Percentiles rank a stretch among this genome's conserved stretches.
Evolutionary conservation across 1,284 basidiomycete species (phyloP).

Genomic region (Boletus semigastroideus): DNA sequence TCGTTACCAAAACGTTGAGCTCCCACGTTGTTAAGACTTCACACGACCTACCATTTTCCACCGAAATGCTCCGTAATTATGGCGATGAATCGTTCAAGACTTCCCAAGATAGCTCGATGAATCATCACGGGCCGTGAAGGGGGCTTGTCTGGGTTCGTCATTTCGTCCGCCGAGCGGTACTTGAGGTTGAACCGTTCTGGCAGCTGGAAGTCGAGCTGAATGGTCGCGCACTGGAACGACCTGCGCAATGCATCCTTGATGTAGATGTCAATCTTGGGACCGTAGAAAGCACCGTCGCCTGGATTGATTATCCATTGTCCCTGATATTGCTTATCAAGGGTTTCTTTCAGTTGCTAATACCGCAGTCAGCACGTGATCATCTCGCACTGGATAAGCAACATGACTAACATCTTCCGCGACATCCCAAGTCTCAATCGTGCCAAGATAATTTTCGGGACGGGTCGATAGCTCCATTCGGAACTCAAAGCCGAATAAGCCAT

Average conservation of each 20-base stretch:
- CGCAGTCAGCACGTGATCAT: constrained; percentile 8
- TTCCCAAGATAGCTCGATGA: constrained; percentile 95
- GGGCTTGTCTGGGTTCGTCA: constrained; percentile 53
- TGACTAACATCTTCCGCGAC: constrained; percentile 72
- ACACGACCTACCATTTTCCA: constrained; percentile 81
- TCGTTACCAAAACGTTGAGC: not conserved
- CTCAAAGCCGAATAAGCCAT: constrained; percentile 97
- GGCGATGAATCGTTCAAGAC: constrained; percentile 94
- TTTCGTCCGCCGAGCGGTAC: constrained; percentile 75
- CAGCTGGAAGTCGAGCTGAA: constrained; percentile 98
- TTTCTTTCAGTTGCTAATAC: constrained; percentile 75
- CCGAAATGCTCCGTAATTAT: constrained; percentile 98
- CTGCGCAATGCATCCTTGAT: constrained; percentile 91
- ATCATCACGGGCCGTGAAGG: constrained; percentile 92
- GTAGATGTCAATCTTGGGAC: constrained; percentile 97
- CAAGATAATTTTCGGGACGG: constrained; percentile 93
- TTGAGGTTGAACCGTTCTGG: constrained; percentile 97
- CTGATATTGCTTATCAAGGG: constrained; percentile 85
- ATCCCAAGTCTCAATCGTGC: constrained; percentile 89
- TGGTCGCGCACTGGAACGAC: constrained; percentile 98
- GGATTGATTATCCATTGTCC: constrained; percentile 95
- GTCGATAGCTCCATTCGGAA: constrained; percentile 96
- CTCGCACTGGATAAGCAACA: not conserved
- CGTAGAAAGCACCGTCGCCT: constrained; percentile 97
- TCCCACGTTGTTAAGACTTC: not conserved